Base-by-base conservation (phyloP, 2,329 filamentous ascomycete species). In the Exserohilum rostratum region DNA sequence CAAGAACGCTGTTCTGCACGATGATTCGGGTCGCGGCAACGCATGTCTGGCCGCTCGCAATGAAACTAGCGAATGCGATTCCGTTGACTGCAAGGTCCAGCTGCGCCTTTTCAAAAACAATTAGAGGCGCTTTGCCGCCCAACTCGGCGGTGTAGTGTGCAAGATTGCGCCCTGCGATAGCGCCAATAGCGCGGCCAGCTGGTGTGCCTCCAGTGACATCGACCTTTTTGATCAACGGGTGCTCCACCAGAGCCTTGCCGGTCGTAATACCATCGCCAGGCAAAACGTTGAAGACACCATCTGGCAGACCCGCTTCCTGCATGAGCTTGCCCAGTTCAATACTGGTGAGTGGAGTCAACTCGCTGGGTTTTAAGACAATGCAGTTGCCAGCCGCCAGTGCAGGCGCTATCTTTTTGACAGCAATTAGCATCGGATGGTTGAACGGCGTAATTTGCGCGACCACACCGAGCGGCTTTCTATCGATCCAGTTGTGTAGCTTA, bases 31-130 rank as follows among this genome's bases (percentile, higher is more conserved):
- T 84, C 5, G 82, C 82, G 3, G 82, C 83, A 11, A 85, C 80
- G 39, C 82, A 85, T 0, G 82, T 85, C 63, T 85, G 82, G 0
- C 83, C 83, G 52, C 79, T 82, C 0, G 81, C 81, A 49, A 83
- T 82, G 45, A 82, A 83, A 11, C 71, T 72, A 0, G 68, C 76
- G 52, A 78, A 76, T 0, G 64, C 73, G 18, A 75, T 68, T 1
- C 74, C 74, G 40, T 76, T 76, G 6, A 77, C 69, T 3, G 74
- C 72, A 0, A 73, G 58, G 15, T 76, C 73, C 6, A 76, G 6
- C 39, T 75, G 62, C 3, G 72, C 73, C 51, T 74, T 58, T 31
- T 74, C 71, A 20, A 77, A 74, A 10, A 77, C 67, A 20, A 77
- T 53, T 1, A 76, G 63, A 0, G 76, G 74, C 5, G 73, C 72